phyloP scores from a whole-genome alignment of 2,329 filamentous ascomycete genomes.

The Knufia fluminis region DNA sequence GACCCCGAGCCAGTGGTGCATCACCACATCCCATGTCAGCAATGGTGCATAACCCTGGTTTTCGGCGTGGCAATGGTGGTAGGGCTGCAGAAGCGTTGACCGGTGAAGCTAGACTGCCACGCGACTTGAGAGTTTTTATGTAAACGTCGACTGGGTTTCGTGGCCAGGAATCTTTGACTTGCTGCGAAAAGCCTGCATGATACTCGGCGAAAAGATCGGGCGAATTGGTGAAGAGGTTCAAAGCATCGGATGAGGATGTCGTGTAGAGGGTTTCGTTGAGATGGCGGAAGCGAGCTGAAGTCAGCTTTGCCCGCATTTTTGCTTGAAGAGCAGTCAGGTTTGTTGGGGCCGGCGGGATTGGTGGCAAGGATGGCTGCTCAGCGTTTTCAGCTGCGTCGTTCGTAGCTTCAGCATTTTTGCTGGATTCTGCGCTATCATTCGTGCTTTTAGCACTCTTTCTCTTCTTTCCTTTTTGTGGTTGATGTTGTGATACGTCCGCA shows the following conservation, averaged over 20 bases:
- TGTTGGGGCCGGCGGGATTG: conserved; percentile 35
- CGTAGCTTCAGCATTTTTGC: background rate
- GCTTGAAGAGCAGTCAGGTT: conserved; percentile 88
- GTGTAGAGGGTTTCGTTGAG: conserved; percentile 97
- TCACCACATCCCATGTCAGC: conserved; percentile 93
- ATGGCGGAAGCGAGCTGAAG: conserved; percentile 92
- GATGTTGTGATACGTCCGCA: background rate
- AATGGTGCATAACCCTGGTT: conserved; percentile 61
- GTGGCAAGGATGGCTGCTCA: conserved; percentile 23
- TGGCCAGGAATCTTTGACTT: conserved; percentile 85
- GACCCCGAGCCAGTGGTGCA: conserved; percentile 63
- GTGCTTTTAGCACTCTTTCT: background rate
- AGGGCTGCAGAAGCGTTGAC: conserved; percentile 39
- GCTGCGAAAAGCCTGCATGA: conserved; percentile 89
- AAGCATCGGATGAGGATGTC: conserved; percentile 72
- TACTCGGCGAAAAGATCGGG: conserved; percentile 96
- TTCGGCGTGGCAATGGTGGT: conserved; percentile 64
- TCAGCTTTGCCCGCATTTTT: conserved; percentile 87
- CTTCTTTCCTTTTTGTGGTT: conserved; percentile 48
- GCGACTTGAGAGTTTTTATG: conserved; percentile 58
- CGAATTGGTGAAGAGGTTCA: conserved; percentile 69
- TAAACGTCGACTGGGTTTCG: conserved; percentile 92
- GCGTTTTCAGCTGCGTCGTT: background rate
- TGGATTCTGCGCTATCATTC: background rate
- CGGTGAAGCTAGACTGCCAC: conserved; percentile 37